These are phyloP conservation scores for Kingdonia uniflora DNA, from an alignment of 164 flowering plant species.

Conservation along the genomic window DNA sequence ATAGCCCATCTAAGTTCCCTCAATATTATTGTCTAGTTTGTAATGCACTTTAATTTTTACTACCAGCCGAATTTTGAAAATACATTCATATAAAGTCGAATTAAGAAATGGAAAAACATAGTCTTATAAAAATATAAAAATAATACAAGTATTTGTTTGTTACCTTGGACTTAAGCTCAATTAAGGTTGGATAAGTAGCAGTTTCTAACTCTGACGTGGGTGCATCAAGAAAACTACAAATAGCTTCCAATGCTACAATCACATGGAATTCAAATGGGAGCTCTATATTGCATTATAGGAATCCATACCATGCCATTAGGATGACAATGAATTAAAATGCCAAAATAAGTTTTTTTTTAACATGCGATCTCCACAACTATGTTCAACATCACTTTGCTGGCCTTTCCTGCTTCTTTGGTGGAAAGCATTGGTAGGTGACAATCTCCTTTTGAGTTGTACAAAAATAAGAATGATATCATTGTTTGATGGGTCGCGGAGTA, in stretches of 20 bases:
- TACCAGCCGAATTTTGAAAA: no score
- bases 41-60: no score
- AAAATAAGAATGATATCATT: slow-evolving; percentile 80
- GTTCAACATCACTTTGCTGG: slow-evolving; percentile 49
- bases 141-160: no score
- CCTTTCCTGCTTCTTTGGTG: slow-evolving; percentile 37
- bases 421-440: slow-evolving; percentile 32
- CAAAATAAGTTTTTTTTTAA: neutral
- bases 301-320: no score
- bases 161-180: slow-evolving; percentile 88
- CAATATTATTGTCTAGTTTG: no score
- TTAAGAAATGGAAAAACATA: no score
- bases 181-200: slow-evolving; percentile 89
- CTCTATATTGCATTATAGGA: no score
- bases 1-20: no score
- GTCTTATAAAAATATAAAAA: no score
- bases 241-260: slow-evolving; percentile 81
- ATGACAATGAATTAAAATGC: slow-evolving; percentile 60
- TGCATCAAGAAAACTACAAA: slow-evolving; percentile 88
- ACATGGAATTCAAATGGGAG: slow-evolving; percentile 95
- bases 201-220: slow-evolving; percentile 84
- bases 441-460: slow-evolving; percentile 73
- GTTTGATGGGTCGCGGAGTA: slow-evolving; percentile 79
- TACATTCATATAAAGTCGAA: no score
- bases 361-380: slow-evolving; percentile 63